These are phyloP conservation scores for Fulvia fulva DNA, from an alignment of 2,329 filamentous ascomycete species.

Conservation along the genomic window DNA sequence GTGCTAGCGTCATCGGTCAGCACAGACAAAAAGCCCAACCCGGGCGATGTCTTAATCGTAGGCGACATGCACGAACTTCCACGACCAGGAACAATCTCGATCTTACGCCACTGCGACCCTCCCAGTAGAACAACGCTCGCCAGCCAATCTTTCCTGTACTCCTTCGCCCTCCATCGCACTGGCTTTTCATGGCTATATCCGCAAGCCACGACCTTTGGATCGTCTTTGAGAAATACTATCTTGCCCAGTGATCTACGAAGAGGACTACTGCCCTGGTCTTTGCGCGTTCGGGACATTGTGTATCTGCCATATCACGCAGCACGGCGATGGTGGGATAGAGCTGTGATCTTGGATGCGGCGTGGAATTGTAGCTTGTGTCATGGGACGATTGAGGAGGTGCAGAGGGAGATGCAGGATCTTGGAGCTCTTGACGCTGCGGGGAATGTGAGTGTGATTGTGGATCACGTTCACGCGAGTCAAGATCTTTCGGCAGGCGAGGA, in stretches of 20 bases:
- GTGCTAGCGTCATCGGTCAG: constrained; percentile 50
- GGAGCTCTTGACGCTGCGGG: neutral
- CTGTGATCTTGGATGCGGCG: constrained; percentile 47
- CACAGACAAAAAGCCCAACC: constrained; percentile 36
- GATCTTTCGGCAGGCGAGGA: neutral
- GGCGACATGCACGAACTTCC: constrained; percentile 61
- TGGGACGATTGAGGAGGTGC: constrained; percentile 51
- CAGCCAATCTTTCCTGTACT: constrained; percentile 29
- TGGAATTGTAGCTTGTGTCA: constrained; percentile 64
- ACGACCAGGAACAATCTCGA: constrained; percentile 22
- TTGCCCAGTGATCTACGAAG: constrained; percentile 51
- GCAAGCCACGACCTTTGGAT: constrained; percentile 56
- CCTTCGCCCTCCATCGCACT: constrained; percentile 26
- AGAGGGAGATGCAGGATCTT: constrained; percentile 18
- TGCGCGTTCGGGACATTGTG: constrained; percentile 44
- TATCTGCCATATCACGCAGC: neutral
- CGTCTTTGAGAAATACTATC: constrained; percentile 44
- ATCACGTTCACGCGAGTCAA: neutral
- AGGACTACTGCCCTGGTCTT: constrained; percentile 41
- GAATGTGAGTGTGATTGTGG: neutral
- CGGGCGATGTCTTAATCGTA: constrained; percentile 56
- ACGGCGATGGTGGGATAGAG: constrained; percentile 38
- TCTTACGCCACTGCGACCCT: constrained; percentile 26
- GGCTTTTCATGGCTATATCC: constrained; percentile 52
- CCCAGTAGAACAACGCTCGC: constrained; percentile 26